Conservation (phyloP, 805 yeast genomes). For the Candida ipomoeae region DNA sequence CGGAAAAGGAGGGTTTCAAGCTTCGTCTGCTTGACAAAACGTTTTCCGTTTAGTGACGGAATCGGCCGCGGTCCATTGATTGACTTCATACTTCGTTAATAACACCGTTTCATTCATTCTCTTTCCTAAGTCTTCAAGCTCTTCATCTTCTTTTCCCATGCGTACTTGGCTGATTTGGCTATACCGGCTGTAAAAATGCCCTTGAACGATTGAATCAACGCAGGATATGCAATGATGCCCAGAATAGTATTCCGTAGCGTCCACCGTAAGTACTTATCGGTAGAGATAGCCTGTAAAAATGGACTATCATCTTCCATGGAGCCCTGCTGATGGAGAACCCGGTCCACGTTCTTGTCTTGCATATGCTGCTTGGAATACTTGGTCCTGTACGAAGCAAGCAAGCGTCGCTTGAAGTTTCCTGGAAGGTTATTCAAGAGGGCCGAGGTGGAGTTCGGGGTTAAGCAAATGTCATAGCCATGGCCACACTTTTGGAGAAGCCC, state of each 20-base stretch:
- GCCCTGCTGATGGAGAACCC: not conserved
- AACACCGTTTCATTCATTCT: too few relatives aligned
- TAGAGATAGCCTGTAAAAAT: slow-evolving; percentile 41
- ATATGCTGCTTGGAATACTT: slow-evolving; percentile 5
- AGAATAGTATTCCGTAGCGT: slow-evolving; percentile 27
- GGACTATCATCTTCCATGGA: not conserved
- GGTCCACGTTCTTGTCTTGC: not conserved
- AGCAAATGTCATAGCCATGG: not conserved
- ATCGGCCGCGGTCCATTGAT: not conserved
- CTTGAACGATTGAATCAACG: slow-evolving; percentile 70
- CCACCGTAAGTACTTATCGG: slow-evolving; percentile 33
- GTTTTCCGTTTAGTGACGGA: not conserved
- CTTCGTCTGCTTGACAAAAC: slow-evolving; percentile 4
- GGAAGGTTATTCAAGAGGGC: slow-evolving; percentile 11
- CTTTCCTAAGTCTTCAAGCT: slow-evolving; percentile 2
- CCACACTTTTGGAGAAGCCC: slow-evolving; percentile 1
- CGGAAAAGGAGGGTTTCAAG: slow-evolving; percentile 1
- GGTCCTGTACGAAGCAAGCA: slow-evolving; percentile 7
- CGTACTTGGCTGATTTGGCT: slow-evolving; percentile 64
- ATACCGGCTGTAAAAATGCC: slow-evolving; percentile 89
- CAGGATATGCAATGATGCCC: slow-evolving; percentile 59
- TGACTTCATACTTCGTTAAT: too few relatives aligned
- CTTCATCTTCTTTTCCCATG: slow-evolving; percentile 59
- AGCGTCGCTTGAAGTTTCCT: slow-evolving; percentile 8
- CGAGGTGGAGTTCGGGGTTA: slow-evolving; percentile 3